phyloP scores from a whole-genome alignment of 768 basidiomycete species.

The Amyloporia xantha region DNA sequence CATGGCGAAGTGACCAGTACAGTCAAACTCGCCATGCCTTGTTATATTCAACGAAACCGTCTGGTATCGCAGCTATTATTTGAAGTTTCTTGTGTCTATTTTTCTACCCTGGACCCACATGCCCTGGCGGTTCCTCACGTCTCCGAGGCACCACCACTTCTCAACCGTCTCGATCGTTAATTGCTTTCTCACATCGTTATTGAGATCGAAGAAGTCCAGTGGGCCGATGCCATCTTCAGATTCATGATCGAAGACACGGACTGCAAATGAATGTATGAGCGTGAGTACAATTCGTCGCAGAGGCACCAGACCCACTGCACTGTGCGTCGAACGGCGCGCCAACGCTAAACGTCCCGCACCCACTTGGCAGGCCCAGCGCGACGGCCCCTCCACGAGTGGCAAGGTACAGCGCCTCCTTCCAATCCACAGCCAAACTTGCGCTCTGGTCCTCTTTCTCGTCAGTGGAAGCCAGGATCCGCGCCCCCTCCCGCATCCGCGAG shows the following conservation, averaged over 20 bases:
- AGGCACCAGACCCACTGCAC: constrained; percentile 52
- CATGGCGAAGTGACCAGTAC: too few relatives aligned
- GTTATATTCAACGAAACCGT: too few relatives aligned
- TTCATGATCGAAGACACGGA: constrained; percentile 9
- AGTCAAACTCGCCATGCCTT: too few relatives aligned
- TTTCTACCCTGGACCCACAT: constrained; percentile 72
- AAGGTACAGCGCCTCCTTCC: constrained; percentile 77
- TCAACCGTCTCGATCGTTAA: constrained; percentile 56
- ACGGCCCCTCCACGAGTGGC: constrained; percentile 75
- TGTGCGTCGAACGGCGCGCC: constrained; percentile 74
- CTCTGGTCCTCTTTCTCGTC: constrained; percentile 2
- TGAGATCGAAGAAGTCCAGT: constrained; percentile 61
- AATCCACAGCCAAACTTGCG: constrained; percentile 50
- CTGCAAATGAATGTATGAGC: background rate
- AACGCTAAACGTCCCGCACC: constrained; percentile 46
- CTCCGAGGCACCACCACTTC: constrained; percentile 89
- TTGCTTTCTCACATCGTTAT: constrained; percentile 6
- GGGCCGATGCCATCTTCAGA: constrained; percentile 43
- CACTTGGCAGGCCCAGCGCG: constrained; percentile 51
- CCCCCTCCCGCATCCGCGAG: constrained; percentile 62
- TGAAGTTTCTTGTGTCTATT: too few relatives aligned
- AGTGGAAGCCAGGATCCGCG: constrained; percentile 22
- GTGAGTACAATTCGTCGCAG: background rate
- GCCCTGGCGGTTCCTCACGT: constrained; percentile 51
- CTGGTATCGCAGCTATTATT: too few relatives aligned